Evolutionary conservation across 108 stramenopile species (phyloP).

Genomic region (Asterionellopsis glacialis): DNA sequence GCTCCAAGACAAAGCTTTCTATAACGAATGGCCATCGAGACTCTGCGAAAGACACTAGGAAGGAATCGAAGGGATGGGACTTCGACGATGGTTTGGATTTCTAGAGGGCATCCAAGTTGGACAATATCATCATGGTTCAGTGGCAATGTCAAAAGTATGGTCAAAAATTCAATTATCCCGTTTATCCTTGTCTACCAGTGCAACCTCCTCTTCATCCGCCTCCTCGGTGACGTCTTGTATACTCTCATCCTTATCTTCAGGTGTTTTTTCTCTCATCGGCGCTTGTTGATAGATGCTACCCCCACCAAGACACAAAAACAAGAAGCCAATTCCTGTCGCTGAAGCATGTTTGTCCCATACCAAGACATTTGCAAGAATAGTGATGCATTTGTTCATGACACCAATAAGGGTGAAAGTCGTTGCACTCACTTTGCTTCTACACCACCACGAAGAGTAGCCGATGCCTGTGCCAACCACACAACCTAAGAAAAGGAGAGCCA

Average conservation of each 20-base stretch:
- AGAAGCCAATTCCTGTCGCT: constrained; percentile 60
- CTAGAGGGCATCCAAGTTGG: background rate
- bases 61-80: background rate
- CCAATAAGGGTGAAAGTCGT: constrained; percentile 84
- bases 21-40: background rate
- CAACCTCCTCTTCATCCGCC: background rate
- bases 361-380: constrained; percentile 74
- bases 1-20: background rate
- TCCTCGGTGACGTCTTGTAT: too few species aligned
- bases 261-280: constrained; percentile 43
- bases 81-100: background rate
- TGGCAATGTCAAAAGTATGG: too few species aligned
- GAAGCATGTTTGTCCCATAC: constrained; percentile 93
- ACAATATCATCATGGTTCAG: too few species aligned
- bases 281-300: constrained; percentile 85
- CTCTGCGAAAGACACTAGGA: background rate
- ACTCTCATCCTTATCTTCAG: background rate
- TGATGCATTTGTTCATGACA: constrained; percentile 88
- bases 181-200: background rate
- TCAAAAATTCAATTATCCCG: background rate
- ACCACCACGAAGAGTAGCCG: constrained; percentile 86
- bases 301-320: constrained; percentile 81
- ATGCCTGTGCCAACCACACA: constrained; percentile 84
- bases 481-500: constrained; percentile 52
- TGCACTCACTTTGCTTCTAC: constrained; percentile 73